These are phyloP conservation scores for Pisolithus microcarpus DNA, from an alignment of 768 basidiomycete genomes.

Conservation along the genomic window DNA sequence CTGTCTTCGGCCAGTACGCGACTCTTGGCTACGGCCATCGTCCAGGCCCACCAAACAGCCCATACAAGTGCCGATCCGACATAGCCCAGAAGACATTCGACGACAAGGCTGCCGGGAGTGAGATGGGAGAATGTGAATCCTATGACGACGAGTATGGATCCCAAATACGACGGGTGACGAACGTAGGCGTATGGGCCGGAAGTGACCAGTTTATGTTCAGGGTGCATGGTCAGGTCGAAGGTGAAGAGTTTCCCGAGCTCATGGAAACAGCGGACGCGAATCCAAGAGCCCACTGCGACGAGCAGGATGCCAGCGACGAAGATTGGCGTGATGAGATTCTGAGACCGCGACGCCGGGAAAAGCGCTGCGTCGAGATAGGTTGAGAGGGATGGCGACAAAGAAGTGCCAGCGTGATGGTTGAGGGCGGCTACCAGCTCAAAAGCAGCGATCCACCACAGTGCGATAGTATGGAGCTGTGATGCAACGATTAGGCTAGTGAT, in stretches of 20 bases:
- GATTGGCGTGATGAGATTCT: slow-evolving; percentile 32
- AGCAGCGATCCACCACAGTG: slow-evolving; percentile 43
- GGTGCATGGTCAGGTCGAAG: slow-evolving; percentile 51
- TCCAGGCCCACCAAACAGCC: slow-evolving; percentile 45
- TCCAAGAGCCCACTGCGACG: slow-evolving; percentile 37
- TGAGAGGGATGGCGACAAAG: slow-evolving; percentile 28
- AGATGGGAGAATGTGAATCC: slow-evolving; percentile 42
- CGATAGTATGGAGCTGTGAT: slow-evolving; percentile 40
- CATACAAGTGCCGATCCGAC: slow-evolving; percentile 29
- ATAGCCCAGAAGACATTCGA: slow-evolving; percentile 31
- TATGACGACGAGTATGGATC: slow-evolving; percentile 42
- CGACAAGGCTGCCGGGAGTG: slow-evolving; percentile 40
- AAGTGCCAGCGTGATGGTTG: slow-evolving; percentile 21
- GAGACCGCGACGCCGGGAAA: slow-evolving; percentile 23
- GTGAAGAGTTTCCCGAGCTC: slow-evolving; percentile 51
- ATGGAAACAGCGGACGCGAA: slow-evolving; percentile 48
- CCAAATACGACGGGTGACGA: slow-evolving; percentile 51
- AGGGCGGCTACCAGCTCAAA: slow-evolving; percentile 45
- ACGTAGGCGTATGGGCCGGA: slow-evolving; percentile 44
- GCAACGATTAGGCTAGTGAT: background rate
- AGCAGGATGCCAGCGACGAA: slow-evolving; percentile 41
- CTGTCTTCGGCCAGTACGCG: slow-evolving; percentile 45
- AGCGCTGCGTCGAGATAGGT: slow-evolving; percentile 27
- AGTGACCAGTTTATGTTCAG: slow-evolving; percentile 45
- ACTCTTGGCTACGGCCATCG: slow-evolving; percentile 41